Evolutionary conservation across 2,329 filamentous ascomycete genomes (phyloP), one percentile per base, ranked within the genome.

Genomic region (Cylindrodendrum hubeiense): DNA sequence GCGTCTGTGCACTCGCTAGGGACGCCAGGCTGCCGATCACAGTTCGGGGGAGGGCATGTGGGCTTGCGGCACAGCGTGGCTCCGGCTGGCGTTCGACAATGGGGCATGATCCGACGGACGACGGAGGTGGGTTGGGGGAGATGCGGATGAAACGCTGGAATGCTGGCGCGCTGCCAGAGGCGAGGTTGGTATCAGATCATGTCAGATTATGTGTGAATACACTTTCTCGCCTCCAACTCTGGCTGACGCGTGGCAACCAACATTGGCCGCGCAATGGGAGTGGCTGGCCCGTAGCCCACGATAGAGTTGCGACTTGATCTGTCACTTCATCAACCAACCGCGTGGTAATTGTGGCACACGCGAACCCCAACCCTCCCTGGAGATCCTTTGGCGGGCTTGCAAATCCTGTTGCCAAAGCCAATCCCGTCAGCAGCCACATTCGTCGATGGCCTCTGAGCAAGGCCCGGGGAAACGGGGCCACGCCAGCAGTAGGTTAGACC

Each of bases 101-200:
- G 19, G 54, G 34, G 28, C 57, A 55, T 60, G 62, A 57, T 63
- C 52, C 22, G 56, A 67, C 54, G 63, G 58, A 57, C 22, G 34
- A 43, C 34, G 49, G 60, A 41, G 55, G 65, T 74, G 71, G 70
- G 71, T 74, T 74, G 68, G 71, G 71, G 66, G 70, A 74, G 69
- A 69, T 65, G 46, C 5, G n/a, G 12, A 46, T 13, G 7, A 55
- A 3, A 47, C 4, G 7, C 43, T 72, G 70, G 70, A 72, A 72
- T 72, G 62, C 37, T 52, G 22, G 15, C n/a, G n/a, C n/a, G n/a
- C 15, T 34, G 33, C 33, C 24, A 21, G 46, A 51, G 62, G 60
- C 60, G 66, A 69, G 63, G 68, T 54, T 41, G 44, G 24, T 53
- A 67, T 60, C 47, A n/a, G n/a, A 26, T 17, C 10, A 12, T 1